Conservation (phyloP, 805 yeast species). For the Scheffersomyces ergatensis region DNA sequence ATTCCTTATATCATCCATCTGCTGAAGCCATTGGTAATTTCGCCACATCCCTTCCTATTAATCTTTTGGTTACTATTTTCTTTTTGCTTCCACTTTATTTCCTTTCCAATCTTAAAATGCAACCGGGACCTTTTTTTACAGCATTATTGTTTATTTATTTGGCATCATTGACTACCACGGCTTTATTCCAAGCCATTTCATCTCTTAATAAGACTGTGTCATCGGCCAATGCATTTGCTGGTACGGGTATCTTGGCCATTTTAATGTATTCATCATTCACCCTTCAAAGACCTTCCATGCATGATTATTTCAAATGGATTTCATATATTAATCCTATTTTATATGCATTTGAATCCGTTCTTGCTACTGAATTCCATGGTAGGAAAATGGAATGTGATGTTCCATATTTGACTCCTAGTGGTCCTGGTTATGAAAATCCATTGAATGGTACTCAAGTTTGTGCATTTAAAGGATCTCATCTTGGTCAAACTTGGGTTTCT, state of each 20-base stretch:
- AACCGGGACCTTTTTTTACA: constrained; percentile 56
- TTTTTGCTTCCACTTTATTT: constrained; percentile 25
- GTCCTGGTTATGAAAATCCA: constrained; percentile 20
- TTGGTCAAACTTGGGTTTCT: constrained; percentile 16
- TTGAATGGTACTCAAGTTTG: constrained; percentile 14
- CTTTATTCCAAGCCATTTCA: constrained; percentile 53
- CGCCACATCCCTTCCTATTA: constrained; percentile 19
- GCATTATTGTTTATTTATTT: constrained; percentile 44
- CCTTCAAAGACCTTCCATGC: constrained; percentile 32
- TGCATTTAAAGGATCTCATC: constrained; percentile 15
- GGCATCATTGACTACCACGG: constrained; percentile 51
- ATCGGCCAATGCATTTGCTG: constrained; percentile 55
- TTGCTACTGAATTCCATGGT: constrained; percentile 29
- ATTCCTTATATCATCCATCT: constrained; percentile 26
- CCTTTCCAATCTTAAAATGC: constrained; percentile 38
- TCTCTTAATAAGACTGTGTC: constrained; percentile 51
- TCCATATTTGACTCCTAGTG: constrained; percentile 17
- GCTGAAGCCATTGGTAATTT: constrained; percentile 23
- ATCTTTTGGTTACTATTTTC: constrained; percentile 15
- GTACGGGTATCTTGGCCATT: constrained; percentile 37
- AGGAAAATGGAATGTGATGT: constrained; percentile 23
- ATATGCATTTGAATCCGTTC: constrained; percentile 26
- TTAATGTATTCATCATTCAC: constrained; percentile 28
- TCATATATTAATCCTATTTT: constrained; percentile 36
- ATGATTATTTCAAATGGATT: constrained; percentile 33